Base-by-base conservation (phyloP, 257 asterid species). In the Rubia yunnanensis region DNA sequence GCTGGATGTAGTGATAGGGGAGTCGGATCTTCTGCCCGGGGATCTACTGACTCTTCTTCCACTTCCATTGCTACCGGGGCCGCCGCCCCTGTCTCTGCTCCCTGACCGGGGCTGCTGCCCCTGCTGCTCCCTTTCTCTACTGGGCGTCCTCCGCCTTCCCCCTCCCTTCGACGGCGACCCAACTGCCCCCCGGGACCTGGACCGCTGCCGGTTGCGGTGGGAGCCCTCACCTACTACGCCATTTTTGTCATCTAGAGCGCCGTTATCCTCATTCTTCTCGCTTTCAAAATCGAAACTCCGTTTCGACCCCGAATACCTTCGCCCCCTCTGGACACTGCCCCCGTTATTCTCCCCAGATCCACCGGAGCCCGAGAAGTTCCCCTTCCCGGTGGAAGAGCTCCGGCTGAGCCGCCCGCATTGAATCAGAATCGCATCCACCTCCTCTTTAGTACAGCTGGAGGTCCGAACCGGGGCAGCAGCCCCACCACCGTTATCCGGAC, bases 401-500 rank as follows among this genome's bases (percentile, higher is more conserved):
- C 99, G 82, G 74, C 99, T 94, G 34, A 94, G 91, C 77, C 98
- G 74, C 8, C 99, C 99, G 64, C 99, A 94, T 73, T 94, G 99
- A 54, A 94, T 90, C 79, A 94, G 39, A 73, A 94, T 94, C 9
- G 99, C 95, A 74, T 94, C 99, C 59, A 94, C 81, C 60, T 94
- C 99, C 38, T 94, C 99, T 38, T 90, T 94, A 15, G 98, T 90
- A 68, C 99, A 94, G 76, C 92, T 90, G 7, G 96, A 88, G 34
- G 92, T 84, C 85, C 97, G 84, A 72, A 94, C 91, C 8, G 83
- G 77, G 55, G 80, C 91, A 3, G 78, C 84, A 46, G 59, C 22
- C 38, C 74, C 79, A 31, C 71, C 52, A 15, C 20, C 52, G 17
- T 44, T 44, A 44, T 20, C 52, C 52, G 52, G 52, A 15, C 52